Evolutionary conservation across 371 early-diverging fungal species (phyloP).

Genomic region (Mucor piriformis): DNA sequence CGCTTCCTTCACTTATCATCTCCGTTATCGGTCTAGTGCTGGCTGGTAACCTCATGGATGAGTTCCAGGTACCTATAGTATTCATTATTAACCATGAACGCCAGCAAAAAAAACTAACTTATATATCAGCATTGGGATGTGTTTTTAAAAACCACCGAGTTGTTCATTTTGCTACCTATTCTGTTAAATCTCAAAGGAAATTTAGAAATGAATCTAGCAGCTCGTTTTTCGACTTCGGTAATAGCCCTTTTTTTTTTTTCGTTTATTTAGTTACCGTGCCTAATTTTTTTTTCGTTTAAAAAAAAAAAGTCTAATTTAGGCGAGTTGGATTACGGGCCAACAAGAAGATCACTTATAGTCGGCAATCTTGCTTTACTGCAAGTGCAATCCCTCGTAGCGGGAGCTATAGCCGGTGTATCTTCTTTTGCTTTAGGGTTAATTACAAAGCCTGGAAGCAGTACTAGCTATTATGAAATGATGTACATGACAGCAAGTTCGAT

Average conservation of each 20-base stretch:
- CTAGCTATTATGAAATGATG: slow-evolving; percentile 56
- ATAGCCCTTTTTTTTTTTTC: slow-evolving; percentile 16
- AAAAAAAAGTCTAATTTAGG: slow-evolving; percentile 70
- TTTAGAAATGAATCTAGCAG: slow-evolving; percentile 86
- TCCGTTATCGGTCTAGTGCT: slow-evolving; percentile 74
- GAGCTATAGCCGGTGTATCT: slow-evolving; percentile 69
- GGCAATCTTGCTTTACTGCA: slow-evolving; percentile 74
- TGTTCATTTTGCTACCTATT: slow-evolving; percentile 85
- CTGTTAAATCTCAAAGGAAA: slow-evolving; percentile 87
- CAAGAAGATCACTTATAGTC: slow-evolving; percentile 54
- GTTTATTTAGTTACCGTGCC: background rate
- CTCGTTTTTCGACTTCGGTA: slow-evolving; percentile 80
- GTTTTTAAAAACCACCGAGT: slow-evolving; percentile 69
- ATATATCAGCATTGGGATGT: slow-evolving; percentile 62
- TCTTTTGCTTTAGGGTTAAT: slow-evolving; percentile 65
- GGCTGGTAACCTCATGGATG: slow-evolving; percentile 73
- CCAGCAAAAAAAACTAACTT: background rate
- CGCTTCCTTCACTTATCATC: slow-evolving; percentile 71
- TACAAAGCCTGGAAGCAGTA: slow-evolving; percentile 53
- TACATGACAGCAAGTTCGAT: slow-evolving; percentile 71
- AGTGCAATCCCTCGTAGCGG: slow-evolving; percentile 72
- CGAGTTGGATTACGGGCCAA: slow-evolving; percentile 55
- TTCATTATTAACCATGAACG: background rate
- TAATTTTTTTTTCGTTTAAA: background rate
- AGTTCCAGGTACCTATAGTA: slow-evolving; percentile 54